A percentile compares a stretch with the other conserved stretches of the same genome.
Conservation (phyloP, 371 early-diverging fungal species). For the Quaeritorhiza haematococci region DNA sequence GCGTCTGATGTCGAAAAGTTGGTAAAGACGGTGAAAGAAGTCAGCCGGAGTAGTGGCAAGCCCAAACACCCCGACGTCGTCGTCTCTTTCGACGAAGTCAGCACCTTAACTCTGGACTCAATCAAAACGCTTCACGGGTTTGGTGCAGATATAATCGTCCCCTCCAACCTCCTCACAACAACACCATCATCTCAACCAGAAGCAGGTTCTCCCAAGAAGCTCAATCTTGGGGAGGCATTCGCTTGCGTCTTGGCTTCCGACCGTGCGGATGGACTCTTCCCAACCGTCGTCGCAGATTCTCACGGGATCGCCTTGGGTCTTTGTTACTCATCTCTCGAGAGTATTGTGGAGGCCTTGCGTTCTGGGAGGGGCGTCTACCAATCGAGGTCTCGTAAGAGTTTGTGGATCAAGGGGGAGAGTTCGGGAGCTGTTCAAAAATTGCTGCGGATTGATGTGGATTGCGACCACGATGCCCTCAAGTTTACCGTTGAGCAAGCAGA, state of each 20-base stretch:
- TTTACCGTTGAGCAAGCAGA: slow-evolving; percentile 84
- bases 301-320: slow-evolving; percentile 83
- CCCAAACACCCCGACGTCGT: too few species aligned
- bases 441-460: slow-evolving; percentile 72
- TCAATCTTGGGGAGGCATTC: slow-evolving; percentile 7
- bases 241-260: slow-evolving; percentile 47
- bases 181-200: too few species aligned
- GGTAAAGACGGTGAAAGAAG: too few species aligned
- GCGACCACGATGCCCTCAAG: slow-evolving; percentile 84
- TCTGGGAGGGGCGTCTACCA: slow-evolving; percentile 86
- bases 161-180: too few species aligned
- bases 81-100: too few species aligned
- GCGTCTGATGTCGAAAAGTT: too few species aligned
- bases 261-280: slow-evolving; percentile 80
- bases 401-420: slow-evolving; percentile 94
- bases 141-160: too few species aligned
- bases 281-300: slow-evolving; percentile 91
- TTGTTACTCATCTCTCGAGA: slow-evolving; percentile 81
- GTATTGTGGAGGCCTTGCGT: slow-evolving; percentile 75
- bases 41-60: too few species aligned
- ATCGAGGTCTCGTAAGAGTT: slow-evolving; percentile 79
- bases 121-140: too few species aligned
- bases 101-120: too few species aligned
- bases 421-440: slow-evolving; percentile 89
- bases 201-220: too few species aligned